These are phyloP conservation scores for Cystobasidiopsis lactophilus DNA, from an alignment of 768 basidiomycete species.

Conservation along the genomic window DNA sequence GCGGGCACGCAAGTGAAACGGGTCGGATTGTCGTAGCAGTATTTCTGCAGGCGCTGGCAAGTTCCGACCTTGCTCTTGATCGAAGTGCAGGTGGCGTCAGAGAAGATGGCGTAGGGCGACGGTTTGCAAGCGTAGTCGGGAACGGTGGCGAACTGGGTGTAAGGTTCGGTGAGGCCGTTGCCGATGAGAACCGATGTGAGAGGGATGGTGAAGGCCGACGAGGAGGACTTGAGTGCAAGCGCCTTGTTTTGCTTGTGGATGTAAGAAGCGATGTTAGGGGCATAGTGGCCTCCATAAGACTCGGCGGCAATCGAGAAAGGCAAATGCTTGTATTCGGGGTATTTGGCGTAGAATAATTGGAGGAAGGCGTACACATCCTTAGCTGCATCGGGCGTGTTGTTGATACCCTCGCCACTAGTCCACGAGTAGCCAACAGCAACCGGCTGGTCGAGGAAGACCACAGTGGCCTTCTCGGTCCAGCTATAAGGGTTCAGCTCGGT, in stretches of 20 bases:
- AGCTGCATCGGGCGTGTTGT: constrained; percentile 62
- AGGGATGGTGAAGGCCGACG: constrained; percentile 11
- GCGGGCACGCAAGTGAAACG: constrained; percentile 49
- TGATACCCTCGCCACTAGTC: constrained; percentile 47
- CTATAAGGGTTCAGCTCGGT: constrained; percentile 52
- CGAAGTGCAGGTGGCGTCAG: constrained; percentile 34
- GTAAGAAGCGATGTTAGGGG: constrained; percentile 36
- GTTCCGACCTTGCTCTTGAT: constrained; percentile 44
- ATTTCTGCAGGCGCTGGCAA: constrained; percentile 49
- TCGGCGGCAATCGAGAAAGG: constrained; percentile 42
- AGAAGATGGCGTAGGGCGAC: constrained; percentile 55
- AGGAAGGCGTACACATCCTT: constrained; percentile 67
- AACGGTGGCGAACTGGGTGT: constrained; percentile 52
- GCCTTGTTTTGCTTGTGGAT: constrained; percentile 59
- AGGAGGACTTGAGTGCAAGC: constrained; percentile 18
- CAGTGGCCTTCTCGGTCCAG: constrained; percentile 44
- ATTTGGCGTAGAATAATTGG: constrained; percentile 54
- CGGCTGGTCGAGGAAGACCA: constrained; percentile 30
- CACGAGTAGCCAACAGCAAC: constrained; percentile 82
- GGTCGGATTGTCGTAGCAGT: constrained; percentile 43
- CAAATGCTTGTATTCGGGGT: constrained; percentile 43
- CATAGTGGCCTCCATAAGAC: constrained; percentile 20
- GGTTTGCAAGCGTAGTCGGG: constrained; percentile 50
- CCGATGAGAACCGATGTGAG: constrained; percentile 55
- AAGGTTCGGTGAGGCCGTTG: constrained; percentile 37